Evolutionary conservation across 345 rosid species (phyloP), one percentile per base, ranked within the genome.

Genomic region (Hibiscus tridactylites): DNA sequence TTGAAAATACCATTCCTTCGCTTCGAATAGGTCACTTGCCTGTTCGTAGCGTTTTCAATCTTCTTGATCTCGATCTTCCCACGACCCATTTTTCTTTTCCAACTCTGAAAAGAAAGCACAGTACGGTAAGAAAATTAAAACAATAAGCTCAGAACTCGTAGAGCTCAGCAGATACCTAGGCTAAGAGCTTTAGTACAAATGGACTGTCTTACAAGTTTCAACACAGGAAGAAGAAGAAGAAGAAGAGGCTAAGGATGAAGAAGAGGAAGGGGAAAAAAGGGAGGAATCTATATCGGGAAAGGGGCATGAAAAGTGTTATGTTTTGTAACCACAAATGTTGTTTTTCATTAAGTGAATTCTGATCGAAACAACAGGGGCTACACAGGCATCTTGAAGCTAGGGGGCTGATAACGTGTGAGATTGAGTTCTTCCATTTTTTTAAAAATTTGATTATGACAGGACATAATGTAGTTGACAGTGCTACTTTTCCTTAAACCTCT

Each of bases 1-100:
- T 86, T 88, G 84, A 84, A 79, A 54, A 88, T 77, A 9, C 92
- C 88, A 79, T 80, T 80, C 63, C 88, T 77, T 17, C 88, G 68
- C 78, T 88, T 86, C 44, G 92, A 88, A 77, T 78, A 88, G 52
- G 92, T 88, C 33, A 88, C 90, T 37, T 86, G 92, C 72, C 90
- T 77, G 79, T 83, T 84, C 2, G 90, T 84, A 8, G 80, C 67
- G 84, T 88, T 88, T 70, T 88, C 92, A 17, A 88, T 88, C 79
- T 52, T 88, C 87, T 84, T 86, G 81, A 81, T 79, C 83, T 84
- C 84, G 35, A 83, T 83, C 87, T 86, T 88, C 6, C 90, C 92
- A 6, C 92, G 81, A 64, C 88, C 90, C 90, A 84, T 85, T 0
- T 59, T 28, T 28, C 26, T 59, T 59, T 10, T 44, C 47, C 47